phyloP scores from a whole-genome alignment of 306 rosid genomes.

The Acmispon strigosus region DNA sequence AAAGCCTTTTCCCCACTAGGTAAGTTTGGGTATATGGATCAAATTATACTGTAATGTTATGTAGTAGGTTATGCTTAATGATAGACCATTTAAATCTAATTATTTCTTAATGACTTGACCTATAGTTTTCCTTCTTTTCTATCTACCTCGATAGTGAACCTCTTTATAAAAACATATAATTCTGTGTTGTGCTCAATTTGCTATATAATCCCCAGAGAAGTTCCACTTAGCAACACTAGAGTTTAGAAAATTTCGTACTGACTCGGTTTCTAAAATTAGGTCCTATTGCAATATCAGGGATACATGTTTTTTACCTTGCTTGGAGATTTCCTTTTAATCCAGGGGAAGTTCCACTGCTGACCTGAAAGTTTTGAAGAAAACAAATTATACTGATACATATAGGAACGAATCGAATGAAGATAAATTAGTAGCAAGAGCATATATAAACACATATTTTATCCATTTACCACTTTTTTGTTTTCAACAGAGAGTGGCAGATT shows the following conservation, averaged over 20 bases:
- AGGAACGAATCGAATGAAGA: background rate
- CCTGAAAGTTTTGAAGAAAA: constrained; percentile 34
- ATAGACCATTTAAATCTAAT: background rate
- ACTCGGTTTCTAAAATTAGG: background rate
- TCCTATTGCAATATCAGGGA: background rate
- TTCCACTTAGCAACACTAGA: background rate
- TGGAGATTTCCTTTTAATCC: constrained; percentile 54
- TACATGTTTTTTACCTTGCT: constrained; percentile 38
- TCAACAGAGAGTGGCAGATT: constrained; percentile 57
- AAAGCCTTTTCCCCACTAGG: no score
- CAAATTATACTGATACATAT: background rate
- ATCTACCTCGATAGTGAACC: no score
- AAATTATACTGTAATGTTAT: no score
- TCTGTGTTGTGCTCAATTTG: background rate
- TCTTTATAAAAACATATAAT: no score
- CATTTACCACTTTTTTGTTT: constrained; percentile 49
- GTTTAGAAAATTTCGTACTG: background rate
- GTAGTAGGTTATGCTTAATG: no score
- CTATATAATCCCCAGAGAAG: background rate
- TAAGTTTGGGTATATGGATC: no score
- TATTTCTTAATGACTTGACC: no score
- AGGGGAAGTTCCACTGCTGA: constrained; percentile 36
- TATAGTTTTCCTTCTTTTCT: no score
- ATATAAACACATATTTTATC: background rate
- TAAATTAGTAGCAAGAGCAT: background rate